Conservation (phyloP, 768 basidiomycete genomes). For the Hydnomerulius pinastri region DNA sequence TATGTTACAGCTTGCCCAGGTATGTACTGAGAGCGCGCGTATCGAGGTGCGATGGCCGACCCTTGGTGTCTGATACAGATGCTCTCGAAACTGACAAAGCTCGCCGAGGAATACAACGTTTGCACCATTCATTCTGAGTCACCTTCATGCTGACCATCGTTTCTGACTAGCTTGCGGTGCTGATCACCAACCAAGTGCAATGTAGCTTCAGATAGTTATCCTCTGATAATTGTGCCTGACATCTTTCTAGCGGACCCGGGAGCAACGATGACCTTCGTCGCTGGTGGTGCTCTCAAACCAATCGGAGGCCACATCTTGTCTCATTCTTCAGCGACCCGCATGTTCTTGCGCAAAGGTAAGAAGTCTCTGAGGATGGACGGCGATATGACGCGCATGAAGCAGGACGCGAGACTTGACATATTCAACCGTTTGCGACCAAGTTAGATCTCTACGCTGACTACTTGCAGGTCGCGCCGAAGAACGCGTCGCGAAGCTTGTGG, state of each 20-base stretch:
- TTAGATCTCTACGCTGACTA: no score
- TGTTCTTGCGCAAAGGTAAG: conserved; percentile 86
- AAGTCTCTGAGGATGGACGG: not conserved
- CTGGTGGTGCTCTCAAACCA: conserved; percentile 89
- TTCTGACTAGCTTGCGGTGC: conserved; percentile 65
- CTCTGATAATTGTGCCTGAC: conserved; percentile 3
- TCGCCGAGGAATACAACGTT: conserved; percentile 92
- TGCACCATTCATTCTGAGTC: conserved; percentile 14
- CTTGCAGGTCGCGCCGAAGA: conserved; percentile 80
- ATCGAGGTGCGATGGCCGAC: not conserved
- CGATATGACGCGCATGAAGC: not conserved
- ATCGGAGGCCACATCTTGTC: conserved; percentile 90
- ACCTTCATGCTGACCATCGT: conserved; percentile 4
- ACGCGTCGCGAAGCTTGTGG: conserved; percentile 87
- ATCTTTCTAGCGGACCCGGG: conserved; percentile 79
- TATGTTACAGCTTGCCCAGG: conserved; percentile 76
- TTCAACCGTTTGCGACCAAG: not conserved
- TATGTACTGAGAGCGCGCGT: conserved; percentile 24
- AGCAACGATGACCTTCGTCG: conserved; percentile 93
- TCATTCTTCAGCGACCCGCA: conserved; percentile 82
- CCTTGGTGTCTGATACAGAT: conserved; percentile 47
- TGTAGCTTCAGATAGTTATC: conserved; percentile 41
- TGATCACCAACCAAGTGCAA: conserved; percentile 94
- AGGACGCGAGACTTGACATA: not conserved
- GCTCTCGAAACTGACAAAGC: conserved; percentile 88